phyloP scores from a whole-genome alignment of 1,139 yeast genomes.

The Wickerhamomyces sp. region DNA sequence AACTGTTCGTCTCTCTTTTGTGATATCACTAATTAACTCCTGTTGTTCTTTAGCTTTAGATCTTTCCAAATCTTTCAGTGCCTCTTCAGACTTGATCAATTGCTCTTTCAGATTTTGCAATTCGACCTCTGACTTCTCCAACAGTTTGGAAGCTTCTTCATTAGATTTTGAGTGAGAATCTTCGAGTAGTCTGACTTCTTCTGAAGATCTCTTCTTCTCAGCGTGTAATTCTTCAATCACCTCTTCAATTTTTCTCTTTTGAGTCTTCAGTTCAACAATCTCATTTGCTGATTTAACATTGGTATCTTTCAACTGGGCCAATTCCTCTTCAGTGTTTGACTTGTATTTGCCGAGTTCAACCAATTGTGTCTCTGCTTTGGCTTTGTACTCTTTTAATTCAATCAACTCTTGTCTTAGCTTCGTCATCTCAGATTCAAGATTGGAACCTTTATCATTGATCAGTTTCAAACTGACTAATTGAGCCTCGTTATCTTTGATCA shows the following conservation, averaged over 20 bases:
- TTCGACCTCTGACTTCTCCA: neutral
- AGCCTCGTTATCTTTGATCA: conserved; percentile 3
- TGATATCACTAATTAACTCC: conserved; percentile 4
- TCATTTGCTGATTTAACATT: no score
- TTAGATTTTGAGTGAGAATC: no score
- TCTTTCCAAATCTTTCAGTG: conserved; percentile 1
- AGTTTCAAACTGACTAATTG: neutral
- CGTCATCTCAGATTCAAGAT: neutral
- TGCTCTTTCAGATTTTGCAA: conserved; percentile 1
- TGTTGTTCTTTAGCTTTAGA: conserved; percentile 1
- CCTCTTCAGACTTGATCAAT: neutral
- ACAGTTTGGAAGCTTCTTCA: neutral
- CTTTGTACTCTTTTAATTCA: no score
- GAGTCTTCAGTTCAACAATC: no score
- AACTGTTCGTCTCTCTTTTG: conserved; percentile 2
- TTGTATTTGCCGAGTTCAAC: no score
- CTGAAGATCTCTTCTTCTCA: no score
- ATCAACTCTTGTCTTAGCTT: neutral
- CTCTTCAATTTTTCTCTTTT: no score
- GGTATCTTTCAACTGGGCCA: no score
- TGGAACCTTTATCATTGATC: neutral
- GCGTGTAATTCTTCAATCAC: no score
- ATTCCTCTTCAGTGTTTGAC: no score
- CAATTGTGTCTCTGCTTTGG: no score
- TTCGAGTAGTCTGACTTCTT: no score